A percentile compares a stretch with the other conserved stretches of the same genome.
Conservation (phyloP, 306 rosid genomes). For the Carpinus viminea region DNA sequence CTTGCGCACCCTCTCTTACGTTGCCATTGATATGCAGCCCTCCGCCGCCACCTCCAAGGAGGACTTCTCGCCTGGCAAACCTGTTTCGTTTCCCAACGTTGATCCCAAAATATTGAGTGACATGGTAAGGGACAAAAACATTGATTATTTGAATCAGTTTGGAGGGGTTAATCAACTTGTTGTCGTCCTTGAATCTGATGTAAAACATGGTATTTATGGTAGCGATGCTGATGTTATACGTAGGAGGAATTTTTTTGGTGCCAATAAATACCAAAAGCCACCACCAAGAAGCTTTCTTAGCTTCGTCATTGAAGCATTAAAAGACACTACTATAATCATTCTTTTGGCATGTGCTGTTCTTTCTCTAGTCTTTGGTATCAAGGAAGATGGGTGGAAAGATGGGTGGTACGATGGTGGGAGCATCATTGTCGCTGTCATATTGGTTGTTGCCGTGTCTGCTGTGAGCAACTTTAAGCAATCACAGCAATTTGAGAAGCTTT, state of each 20-base stretch:
- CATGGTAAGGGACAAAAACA: constrained; percentile 25
- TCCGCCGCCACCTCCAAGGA: neutral
- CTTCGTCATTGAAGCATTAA: constrained; percentile 22
- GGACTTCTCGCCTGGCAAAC: neutral
- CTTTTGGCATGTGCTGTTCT: constrained; percentile 23
- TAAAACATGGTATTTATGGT: neutral
- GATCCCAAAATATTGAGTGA: constrained; percentile 10
- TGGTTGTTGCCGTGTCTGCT: constrained; percentile 20
- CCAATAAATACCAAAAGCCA: constrained; percentile 13
- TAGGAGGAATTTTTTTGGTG: constrained; percentile 3
- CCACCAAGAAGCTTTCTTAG: constrained; percentile 10
- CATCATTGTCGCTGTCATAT: constrained; percentile 17
- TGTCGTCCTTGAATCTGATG: neutral
- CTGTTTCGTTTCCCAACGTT: neutral
- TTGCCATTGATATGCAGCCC: constrained; percentile 10
- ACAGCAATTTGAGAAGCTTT: constrained; percentile 27
- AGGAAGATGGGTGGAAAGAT: constrained; percentile 26
- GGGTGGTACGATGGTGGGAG: constrained; percentile 40
- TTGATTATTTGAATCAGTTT: constrained; percentile 8
- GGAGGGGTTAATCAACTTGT: constrained; percentile 12
- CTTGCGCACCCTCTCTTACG: constrained; percentile 21
- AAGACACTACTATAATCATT: constrained; percentile 18
- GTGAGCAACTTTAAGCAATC: constrained; percentile 30
- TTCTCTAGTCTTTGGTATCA: constrained; percentile 27
- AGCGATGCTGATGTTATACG: constrained; percentile 3